These are phyloP conservation scores for Pyrrhoderma noxium DNA, from an alignment of 1,284 basidiomycete genomes.

Conservation along the genomic window DNA sequence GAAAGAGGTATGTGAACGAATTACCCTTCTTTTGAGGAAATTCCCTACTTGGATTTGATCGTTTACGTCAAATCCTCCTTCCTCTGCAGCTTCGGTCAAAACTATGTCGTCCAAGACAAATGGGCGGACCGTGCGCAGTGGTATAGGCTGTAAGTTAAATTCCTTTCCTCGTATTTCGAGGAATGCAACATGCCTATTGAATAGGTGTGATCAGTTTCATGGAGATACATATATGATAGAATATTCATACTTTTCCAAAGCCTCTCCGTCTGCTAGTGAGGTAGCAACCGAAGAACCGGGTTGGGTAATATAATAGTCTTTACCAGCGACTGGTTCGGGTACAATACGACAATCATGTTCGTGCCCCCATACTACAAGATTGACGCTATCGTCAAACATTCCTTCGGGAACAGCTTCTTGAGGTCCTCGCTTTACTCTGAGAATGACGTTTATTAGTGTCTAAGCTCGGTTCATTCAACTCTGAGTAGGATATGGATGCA, in stretches of 20 bases:
- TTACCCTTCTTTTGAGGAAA: slow-evolving; percentile 68
- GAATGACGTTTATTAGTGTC: neutral
- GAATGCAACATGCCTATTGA: slow-evolving; percentile 75
- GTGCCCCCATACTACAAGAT: slow-evolving; percentile 96
- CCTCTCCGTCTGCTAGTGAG: slow-evolving; percentile 84
- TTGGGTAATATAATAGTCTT: slow-evolving; percentile 88
- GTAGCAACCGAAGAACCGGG: slow-evolving; percentile 96
- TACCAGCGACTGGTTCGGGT: slow-evolving; percentile 87
- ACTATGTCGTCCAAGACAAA: slow-evolving; percentile 88
- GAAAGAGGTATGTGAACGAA: slow-evolving; percentile 18
- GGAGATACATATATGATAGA: slow-evolving; percentile 13
- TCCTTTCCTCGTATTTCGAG: slow-evolving; percentile 82
- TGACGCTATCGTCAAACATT: slow-evolving; percentile 93
- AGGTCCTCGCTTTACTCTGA: slow-evolving; percentile 86
- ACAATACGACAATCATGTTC: slow-evolving; percentile 95
- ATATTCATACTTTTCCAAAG: slow-evolving; percentile 70
- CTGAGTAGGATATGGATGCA: neutral
- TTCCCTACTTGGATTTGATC: slow-evolving; percentile 79
- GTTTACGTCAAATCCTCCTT: slow-evolving; percentile 65
- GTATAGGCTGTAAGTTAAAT: slow-evolving; percentile 80
- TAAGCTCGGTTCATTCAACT: too few species aligned
- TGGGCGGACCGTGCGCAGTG: slow-evolving; percentile 87
- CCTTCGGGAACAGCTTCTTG: slow-evolving; percentile 92
- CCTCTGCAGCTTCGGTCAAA: slow-evolving; percentile 69
- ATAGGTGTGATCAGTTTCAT: slow-evolving; percentile 1